Base-by-base conservation (phyloP, 202 grass and related monocot genomes). In the Cymbopogon flexuosus region DNA sequence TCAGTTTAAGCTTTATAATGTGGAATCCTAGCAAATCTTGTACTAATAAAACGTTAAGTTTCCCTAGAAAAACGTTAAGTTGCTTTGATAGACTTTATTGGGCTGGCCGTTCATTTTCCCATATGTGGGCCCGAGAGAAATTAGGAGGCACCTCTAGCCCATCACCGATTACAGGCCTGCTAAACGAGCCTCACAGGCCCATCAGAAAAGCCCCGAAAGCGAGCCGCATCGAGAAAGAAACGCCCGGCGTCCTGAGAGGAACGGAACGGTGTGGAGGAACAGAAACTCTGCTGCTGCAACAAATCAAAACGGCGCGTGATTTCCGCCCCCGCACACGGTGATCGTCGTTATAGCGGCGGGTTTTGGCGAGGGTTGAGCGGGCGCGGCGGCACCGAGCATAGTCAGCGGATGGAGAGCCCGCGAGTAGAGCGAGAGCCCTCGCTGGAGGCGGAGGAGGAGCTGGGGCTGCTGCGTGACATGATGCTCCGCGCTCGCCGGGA, bases 391-490 rank as follows among this genome's bases (percentile, higher is more conserved):
- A 71, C 42, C 42, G 14, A 9, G 45, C 70, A 15, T 15, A 34
- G 70, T 56, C 16, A 1, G 29, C 46, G 16, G 46, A 73, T 73
- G 70, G 46, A 34, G 43, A 72, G 24, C 43, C 24, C 68, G 24
- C 24, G 15, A 8, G 68, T 8, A 8, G 43, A 51, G 14, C 42
- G 14, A 49, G 46, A 35, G 8, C 70, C 46, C 46, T 54, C 70
- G 46, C 70, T 8, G 18, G 71, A 23, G 30, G 65, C 22, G 63
- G 31, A 40, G 30, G 62, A 10, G 72, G 72, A 58, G 72, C 51
- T 57, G 72, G 27, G 42, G 65, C 4, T 39, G 31, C 76, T 85
- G 68, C 68, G 19, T 3, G 76, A 59, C 36, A 79, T 65, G 46
- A 9, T 49, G 75, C 69, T 85, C 27, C 34, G 68, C 59, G 46